phyloP scores from a whole-genome alignment of 108 stramenopile species.

The Fragilariopsis cylindrus region DNA sequence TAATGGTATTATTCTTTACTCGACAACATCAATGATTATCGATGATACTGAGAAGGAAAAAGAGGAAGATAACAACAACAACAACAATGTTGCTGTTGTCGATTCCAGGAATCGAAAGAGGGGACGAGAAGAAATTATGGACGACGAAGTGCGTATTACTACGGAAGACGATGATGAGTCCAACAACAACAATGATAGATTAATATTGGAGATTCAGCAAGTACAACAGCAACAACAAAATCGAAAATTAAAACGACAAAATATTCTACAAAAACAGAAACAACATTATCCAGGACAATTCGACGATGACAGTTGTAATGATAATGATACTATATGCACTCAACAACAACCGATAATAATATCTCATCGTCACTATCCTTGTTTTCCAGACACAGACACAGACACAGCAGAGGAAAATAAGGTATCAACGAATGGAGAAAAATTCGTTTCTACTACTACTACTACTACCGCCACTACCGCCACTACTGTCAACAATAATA shows the following conservation, averaged over 20 bases:
- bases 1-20: background rate
- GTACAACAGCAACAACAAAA: background rate
- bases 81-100: no score
- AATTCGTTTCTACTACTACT: background rate
- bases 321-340: no score
- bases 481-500: background rate
- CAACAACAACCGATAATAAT: no score
- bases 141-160: no score
- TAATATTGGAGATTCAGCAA: background rate
- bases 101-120: no score
- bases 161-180: background rate
- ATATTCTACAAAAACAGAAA: background rate
- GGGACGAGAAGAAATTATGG: no score
- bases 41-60: no score
- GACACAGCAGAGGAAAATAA: no score
- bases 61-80: no score
- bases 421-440: background rate
- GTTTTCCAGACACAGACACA: no score
- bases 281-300: constrained; percentile 9
- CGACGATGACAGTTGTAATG: background rate
- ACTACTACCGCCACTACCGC: background rate
- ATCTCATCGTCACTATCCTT: no score
- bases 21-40: no score
- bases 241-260: background rate
- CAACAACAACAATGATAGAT: background rate